phyloP scores from a whole-genome alignment of 2,329 filamentous ascomycete genomes.

The Xylariomycetidae sp. region DNA sequence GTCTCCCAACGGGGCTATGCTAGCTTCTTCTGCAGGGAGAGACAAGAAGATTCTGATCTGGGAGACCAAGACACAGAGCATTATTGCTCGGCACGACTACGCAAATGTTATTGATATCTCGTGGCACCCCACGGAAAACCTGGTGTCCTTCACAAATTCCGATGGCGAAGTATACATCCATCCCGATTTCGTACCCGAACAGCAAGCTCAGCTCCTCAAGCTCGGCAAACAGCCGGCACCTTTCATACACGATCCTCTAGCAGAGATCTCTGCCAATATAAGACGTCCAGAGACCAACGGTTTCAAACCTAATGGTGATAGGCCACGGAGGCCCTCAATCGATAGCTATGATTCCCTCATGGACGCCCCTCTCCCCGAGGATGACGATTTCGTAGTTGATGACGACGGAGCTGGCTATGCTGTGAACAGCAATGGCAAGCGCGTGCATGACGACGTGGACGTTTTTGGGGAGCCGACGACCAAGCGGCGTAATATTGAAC shows the following conservation, averaged over 20 bases:
- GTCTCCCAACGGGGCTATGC: constrained; percentile 89
- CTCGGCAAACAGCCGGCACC: constrained; percentile 69
- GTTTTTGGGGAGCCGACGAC: constrained; percentile 35
- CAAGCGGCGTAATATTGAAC: constrained; percentile 50
- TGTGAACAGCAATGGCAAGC: constrained; percentile 48
- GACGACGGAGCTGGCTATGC: constrained; percentile 93
- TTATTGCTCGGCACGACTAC: constrained; percentile 75
- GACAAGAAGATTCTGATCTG: constrained; percentile 73
- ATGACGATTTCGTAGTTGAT: constrained; percentile 85
- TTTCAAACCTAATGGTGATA: constrained; percentile 45
- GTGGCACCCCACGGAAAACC: constrained; percentile 89
- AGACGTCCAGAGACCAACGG: constrained; percentile 53
- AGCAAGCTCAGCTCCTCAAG: constrained; percentile 52
- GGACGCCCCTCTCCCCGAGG: constrained; percentile 51
- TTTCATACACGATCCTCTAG: constrained; percentile 75
- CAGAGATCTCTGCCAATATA: constrained; percentile 64
- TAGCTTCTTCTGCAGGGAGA: constrained; percentile 65
- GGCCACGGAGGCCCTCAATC: constrained; percentile 57
- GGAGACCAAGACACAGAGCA: constrained; percentile 83
- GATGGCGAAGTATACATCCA: constrained; percentile 94
- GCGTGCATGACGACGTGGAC: constrained; percentile 50
- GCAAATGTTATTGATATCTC: constrained; percentile 78
- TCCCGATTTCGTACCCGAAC: constrained; percentile 60
- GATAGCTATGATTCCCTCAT: constrained; percentile 84
- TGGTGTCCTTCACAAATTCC: constrained; percentile 85